These are phyloP conservation scores for Extremus antarcticus DNA, from an alignment of 495 filamentous ascomycete genomes.

Conservation along the genomic window DNA sequence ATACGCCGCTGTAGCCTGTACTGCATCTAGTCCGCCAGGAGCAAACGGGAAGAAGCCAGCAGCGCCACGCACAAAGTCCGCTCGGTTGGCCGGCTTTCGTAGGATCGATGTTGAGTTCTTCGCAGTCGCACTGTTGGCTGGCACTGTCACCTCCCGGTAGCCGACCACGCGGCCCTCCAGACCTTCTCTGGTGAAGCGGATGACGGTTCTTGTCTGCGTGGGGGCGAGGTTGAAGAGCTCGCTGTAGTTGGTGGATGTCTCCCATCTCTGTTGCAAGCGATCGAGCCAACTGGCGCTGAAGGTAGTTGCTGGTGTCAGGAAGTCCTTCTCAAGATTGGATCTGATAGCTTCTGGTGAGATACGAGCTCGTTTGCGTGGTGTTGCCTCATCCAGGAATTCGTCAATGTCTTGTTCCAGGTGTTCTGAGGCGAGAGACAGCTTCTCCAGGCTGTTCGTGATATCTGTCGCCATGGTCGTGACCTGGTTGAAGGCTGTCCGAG, in stretches of 20 bases:
- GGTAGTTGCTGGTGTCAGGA: conserved; percentile 60
- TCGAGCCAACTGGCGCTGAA: conserved; percentile 83
- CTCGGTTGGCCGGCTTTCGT: conserved; percentile 74
- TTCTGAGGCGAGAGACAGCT: background rate
- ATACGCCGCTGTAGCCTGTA: conserved; percentile 67
- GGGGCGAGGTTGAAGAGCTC: conserved; percentile 77
- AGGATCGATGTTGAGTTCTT: conserved; percentile 92
- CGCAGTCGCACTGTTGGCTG: conserved; percentile 78
- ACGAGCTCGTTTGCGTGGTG: conserved; percentile 48
- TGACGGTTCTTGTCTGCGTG: conserved; percentile 85
- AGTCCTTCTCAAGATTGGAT: conserved; percentile 61
- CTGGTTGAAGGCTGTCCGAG: background rate
- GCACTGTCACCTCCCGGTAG: conserved; percentile 89
- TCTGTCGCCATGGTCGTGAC: background rate
- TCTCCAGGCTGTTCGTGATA: background rate
- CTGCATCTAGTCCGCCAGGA: conserved; percentile 78
- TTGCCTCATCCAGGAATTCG: conserved; percentile 40
- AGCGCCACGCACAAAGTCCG: conserved; percentile 89
- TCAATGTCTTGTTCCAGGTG: conserved; percentile 34
- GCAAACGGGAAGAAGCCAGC: conserved; percentile 94
- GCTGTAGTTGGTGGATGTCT: conserved; percentile 60
- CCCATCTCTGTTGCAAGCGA: conserved; percentile 82
- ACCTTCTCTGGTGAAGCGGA: conserved; percentile 82
- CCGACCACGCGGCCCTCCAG: conserved; percentile 88
- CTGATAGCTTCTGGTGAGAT: conserved; percentile 49